Conservation (phyloP, 2,329 filamentous ascomycete genomes). For the Helminthosporium solani region DNA sequence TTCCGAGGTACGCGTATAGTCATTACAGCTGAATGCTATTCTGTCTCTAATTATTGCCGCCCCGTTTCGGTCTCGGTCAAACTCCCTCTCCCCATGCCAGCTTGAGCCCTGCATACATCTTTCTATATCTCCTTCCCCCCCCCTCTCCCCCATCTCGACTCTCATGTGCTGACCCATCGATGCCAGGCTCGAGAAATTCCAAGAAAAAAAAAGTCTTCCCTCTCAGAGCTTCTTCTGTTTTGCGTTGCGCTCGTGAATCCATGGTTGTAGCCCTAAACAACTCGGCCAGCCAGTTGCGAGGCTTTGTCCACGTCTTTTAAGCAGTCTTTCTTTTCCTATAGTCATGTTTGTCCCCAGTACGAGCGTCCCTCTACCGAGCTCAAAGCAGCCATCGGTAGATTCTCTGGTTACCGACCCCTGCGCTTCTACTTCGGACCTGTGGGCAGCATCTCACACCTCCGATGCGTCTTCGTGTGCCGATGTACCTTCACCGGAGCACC, state of each 20-base stretch:
- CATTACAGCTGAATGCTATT: constrained; percentile 24
- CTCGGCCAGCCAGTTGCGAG: constrained; percentile 29
- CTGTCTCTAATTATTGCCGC: constrained; percentile 15
- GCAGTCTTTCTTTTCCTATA: constrained; percentile 14
- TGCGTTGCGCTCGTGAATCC: no score
- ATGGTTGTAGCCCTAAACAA: constrained; percentile 28
- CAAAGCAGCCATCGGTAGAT: constrained; percentile 38
- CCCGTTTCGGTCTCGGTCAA: constrained; percentile 11
- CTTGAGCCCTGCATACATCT: constrained; percentile 10
- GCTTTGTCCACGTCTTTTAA: constrained; percentile 28
- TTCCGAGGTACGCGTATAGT: constrained; percentile 37
- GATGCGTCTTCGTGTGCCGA: constrained; percentile 27
- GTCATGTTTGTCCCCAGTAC: constrained; percentile 43
- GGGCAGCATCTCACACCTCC: constrained; percentile 25
- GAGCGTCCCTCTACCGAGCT: constrained; percentile 29
- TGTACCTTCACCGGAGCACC: constrained; percentile 31
- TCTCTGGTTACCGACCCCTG: constrained; percentile 24
- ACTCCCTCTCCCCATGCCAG: constrained; percentile 11
- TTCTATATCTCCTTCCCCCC: constrained; percentile 20
- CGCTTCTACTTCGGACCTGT: constrained; percentile 22
- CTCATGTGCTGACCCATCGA: neutral
- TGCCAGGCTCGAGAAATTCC: neutral
- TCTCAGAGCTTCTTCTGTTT: no score
- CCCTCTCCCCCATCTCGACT: constrained; percentile 8
- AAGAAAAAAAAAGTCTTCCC: no score